Conservation (phyloP, 73 alveolate species). For the Diophrys sp. region DNA sequence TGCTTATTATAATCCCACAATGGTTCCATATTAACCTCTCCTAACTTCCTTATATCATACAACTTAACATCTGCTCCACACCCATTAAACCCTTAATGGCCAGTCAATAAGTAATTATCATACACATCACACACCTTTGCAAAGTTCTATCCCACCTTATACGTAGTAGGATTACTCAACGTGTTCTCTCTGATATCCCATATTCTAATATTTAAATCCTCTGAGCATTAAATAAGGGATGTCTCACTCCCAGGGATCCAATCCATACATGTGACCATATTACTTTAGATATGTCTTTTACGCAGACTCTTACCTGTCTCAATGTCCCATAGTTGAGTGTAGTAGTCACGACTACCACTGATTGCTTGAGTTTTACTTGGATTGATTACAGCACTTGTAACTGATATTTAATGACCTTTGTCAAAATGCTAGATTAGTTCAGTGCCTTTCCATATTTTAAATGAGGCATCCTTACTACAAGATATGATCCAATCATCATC, state of each 20-base stretch:
- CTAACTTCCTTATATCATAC: slow-evolving; percentile 58
- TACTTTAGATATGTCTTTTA: slow-evolving; percentile 46
- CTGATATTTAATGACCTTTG: slow-evolving; percentile 19
- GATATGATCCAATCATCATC: neutral
- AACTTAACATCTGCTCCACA: slow-evolving; percentile 58
- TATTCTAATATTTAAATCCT: slow-evolving; percentile 54
- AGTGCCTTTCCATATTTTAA: neutral
- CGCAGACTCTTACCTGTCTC: slow-evolving; percentile 20
- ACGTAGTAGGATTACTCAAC: slow-evolving; percentile 18
- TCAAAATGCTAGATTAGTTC: neutral
- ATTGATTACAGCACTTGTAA: slow-evolving; percentile 1
- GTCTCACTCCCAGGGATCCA: slow-evolving; percentile 42
- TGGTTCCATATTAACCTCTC: slow-evolving; percentile 14
- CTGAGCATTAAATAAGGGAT: slow-evolving; percentile 57
- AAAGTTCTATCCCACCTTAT: slow-evolving; percentile 56
- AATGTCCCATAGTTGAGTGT: slow-evolving; percentile 63
- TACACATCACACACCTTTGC: slow-evolving; percentile 54
- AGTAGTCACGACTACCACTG: slow-evolving; percentile 63
- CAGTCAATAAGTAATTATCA: slow-evolving; percentile 44
- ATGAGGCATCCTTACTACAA: slow-evolving; percentile 4
- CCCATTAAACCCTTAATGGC: slow-evolving; percentile 69
- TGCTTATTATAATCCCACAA: slow-evolving; percentile 7
- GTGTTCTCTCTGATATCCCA: slow-evolving; percentile 59
- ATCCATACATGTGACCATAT: slow-evolving; percentile 53
- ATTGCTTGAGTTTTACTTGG: slow-evolving; percentile 10